Evolutionary conservation across 495 filamentous ascomycete species (phyloP), one percentile per base, ranked within the genome.

Genomic region (Daldinia decipiens): DNA sequence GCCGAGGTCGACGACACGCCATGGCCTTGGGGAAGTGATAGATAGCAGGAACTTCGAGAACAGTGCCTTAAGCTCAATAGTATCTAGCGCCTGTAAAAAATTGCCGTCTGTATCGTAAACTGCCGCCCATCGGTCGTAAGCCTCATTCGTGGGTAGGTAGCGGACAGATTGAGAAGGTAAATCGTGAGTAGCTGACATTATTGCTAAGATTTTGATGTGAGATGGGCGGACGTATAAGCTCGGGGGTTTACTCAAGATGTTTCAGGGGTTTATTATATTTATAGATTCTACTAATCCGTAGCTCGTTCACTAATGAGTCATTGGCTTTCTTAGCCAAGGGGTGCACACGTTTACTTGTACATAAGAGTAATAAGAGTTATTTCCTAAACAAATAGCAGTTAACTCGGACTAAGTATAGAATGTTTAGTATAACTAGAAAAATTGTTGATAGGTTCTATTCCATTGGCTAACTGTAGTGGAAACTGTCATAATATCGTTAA

Each of bases 21-120:
- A 79, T n/a, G 75, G 72, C 31, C 70, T 73, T 12, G 70, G 43
- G 4, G 64, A 65, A 12, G 62, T 38, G n/a, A 86, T 72, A 4
- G 54, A 73, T 1, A 70, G 51, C 11, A 91, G 72, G 58, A 92
- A 85, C 0, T 66, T 59, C 2, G 90, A 89, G 26, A 93, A 80
- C 1, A 90, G 72, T 1, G 73, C 64, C 11, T 68, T 71, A 73
- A 92, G 83, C 74, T 90, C 84, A 39, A 86, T 73, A 34, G 86
- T 87, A 73, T 93, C 91, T 34, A 91, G 81, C 5, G 85, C 84
- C 79, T 93, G 91, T 1, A 93, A 82, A 75, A 92, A 90, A 75
- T 93, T 93, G 27, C 87, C 87, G 65, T 93, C 90, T 43, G 83
- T 88, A 73, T 93, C 90, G 78, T 93, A 93, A 12, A 79, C 72